phyloP scores from a whole-genome alignment of 306 rosid species.

The Vigna mungo region DNA sequence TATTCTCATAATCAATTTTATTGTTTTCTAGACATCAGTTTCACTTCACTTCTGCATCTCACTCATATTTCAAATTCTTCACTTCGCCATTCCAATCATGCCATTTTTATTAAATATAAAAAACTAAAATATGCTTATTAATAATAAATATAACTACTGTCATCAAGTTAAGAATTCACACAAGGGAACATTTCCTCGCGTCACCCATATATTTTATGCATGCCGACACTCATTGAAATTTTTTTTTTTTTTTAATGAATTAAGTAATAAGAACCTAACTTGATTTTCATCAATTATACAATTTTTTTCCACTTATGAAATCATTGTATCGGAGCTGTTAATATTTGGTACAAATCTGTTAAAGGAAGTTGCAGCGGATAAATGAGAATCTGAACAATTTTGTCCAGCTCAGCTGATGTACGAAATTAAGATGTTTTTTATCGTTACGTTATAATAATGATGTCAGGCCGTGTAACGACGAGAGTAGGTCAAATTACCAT shows the following conservation, averaged over 20 bases:
- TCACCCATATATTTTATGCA: not conserved
- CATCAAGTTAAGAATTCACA: too few relatives aligned
- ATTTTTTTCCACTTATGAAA: not conserved
- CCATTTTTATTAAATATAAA: not conserved
- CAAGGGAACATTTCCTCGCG: too few relatives aligned
- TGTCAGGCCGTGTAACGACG: not conserved
- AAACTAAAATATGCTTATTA: too few relatives aligned
- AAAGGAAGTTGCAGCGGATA: not conserved
- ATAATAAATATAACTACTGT: too few relatives aligned
- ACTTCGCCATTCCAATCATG: too few relatives aligned
- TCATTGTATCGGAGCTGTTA: not conserved
- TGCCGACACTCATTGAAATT: not conserved
- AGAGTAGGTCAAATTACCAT: not conserved
- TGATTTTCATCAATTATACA: not conserved
- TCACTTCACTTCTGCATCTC: slow-evolving; percentile 4
- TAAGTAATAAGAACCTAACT: not conserved
- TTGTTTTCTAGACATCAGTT: not conserved
- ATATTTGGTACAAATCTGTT: not conserved
- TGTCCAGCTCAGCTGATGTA: not conserved
- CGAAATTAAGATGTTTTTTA: not conserved
- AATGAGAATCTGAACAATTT: not conserved
- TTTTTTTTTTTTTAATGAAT: too few relatives aligned
- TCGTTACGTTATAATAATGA: not conserved
- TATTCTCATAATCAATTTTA: slow-evolving; percentile 5
- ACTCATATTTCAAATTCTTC: not conserved